Percentiles rank a stretch among this genome's conserved stretches.
Conservation (phyloP, 2,329 filamentous ascomycete genomes). For the Sporothrix mexicana region DNA sequence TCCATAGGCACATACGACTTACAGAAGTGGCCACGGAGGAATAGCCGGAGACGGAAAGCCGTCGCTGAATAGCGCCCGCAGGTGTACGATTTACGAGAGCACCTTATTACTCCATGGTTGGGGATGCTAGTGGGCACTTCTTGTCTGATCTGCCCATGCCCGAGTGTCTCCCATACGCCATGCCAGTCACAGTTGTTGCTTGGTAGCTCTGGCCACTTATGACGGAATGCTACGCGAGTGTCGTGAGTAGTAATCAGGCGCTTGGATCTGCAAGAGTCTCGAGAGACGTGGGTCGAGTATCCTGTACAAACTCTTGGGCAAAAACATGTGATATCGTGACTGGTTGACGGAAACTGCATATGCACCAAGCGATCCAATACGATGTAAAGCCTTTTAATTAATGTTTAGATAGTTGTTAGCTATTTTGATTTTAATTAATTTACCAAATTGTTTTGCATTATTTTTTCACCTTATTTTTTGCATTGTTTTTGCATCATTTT, state of each 20-base stretch:
- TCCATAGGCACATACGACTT: no score
- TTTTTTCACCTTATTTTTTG: no score
- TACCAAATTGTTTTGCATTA: no score
- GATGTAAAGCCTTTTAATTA: no score
- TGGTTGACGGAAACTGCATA: no score
- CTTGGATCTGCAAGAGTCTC: constrained; percentile 7
- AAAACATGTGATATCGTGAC: no score
- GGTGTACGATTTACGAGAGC: neutral
- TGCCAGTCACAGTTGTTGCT: neutral
- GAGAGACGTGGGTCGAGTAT: neutral
- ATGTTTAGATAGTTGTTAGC: no score
- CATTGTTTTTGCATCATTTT: neutral
- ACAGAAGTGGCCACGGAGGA: neutral
- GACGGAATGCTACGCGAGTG: neutral
- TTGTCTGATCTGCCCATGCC: neutral
- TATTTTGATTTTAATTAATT: neutral
- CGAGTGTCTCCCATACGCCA: neutral
- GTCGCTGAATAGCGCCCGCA: neutral
- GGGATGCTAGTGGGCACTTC: neutral
- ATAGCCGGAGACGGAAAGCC: neutral
- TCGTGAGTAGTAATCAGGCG: neutral
- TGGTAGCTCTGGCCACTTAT: neutral
- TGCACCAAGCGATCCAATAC: no score
- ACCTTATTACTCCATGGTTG: neutral
- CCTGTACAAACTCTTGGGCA: no score